Conservation (phyloP, 805 yeast species). For the Starmerella asiatica region DNA sequence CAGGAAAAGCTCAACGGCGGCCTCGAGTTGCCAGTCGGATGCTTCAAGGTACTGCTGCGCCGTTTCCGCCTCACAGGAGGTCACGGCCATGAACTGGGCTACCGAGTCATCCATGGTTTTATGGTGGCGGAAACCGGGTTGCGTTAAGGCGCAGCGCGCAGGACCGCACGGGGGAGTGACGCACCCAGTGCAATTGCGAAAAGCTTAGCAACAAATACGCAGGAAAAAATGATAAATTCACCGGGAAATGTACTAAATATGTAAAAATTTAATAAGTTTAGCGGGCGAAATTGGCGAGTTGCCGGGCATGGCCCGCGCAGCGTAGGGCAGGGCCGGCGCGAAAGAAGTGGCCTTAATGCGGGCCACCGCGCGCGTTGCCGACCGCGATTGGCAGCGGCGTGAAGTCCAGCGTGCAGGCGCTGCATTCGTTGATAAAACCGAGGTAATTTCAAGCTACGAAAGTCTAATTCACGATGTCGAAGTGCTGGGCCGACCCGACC, state of each 20-base stretch:
- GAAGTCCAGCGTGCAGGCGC: neutral
- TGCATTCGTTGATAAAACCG: neutral
- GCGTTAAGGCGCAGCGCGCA: neutral
- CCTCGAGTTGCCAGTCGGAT: conserved; percentile 62
- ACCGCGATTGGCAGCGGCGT: neutral
- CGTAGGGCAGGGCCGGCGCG: too few species aligned
- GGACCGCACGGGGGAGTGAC: too few species aligned
- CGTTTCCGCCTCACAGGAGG: conserved; percentile 53
- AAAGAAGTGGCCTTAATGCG: too few species aligned
- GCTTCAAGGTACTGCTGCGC: conserved; percentile 72
- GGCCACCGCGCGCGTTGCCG: neutral
- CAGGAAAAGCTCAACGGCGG: conserved; percentile 70
- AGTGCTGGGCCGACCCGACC: conserved; percentile 24
- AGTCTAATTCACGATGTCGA: conserved; percentile 22
- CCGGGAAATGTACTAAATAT: too few species aligned
- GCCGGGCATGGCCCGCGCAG: too few species aligned
- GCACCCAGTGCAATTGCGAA: too few species aligned
- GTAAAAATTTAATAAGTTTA: too few species aligned
- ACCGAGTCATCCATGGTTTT: conserved; percentile 28
- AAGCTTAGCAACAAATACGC: too few species aligned
- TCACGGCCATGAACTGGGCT: conserved; percentile 69
- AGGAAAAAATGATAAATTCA: too few species aligned
- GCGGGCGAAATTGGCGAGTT: too few species aligned
- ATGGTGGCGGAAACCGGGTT: neutral
- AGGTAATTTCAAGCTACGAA: conserved; percentile 15